Evolutionary conservation across 768 basidiomycete genomes (phyloP).

Genomic region (Amanita muscaria): DNA sequence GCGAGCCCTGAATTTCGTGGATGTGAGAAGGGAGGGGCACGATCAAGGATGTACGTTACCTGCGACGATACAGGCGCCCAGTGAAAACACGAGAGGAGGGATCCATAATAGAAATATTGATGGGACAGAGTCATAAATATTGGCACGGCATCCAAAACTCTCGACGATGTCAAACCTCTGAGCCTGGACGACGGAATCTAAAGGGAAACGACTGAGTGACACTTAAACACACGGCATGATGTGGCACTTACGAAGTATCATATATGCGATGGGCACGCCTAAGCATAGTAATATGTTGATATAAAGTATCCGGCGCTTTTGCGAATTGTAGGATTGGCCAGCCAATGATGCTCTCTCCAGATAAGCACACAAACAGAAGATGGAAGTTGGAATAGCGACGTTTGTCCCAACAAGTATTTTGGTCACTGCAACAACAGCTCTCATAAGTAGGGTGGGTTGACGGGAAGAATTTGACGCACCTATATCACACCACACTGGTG

Average conservation of each 20-base stretch:
- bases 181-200: constrained; percentile 36
- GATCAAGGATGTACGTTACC: constrained; percentile 21
- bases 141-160: constrained; percentile 35
- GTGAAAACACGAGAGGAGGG: constrained; percentile 24
- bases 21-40: too few species aligned
- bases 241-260: constrained; percentile 31
- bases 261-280: constrained; percentile 9
- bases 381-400: too few species aligned
- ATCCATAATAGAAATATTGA: constrained; percentile 26
- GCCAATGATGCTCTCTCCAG: too few species aligned
- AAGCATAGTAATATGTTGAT: too few species aligned
- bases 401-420: too few species aligned
- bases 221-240: not conserved
- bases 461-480: constrained; percentile 25
- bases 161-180: constrained; percentile 45
- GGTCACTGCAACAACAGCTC: too few species aligned
- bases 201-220: not conserved
- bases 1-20: constrained; percentile 14
- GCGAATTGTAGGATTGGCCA: too few species aligned
- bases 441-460: not conserved
- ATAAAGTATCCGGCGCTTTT: too few species aligned
- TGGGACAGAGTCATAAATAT: constrained; percentile 24
- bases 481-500: constrained; percentile 45
- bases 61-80: constrained; percentile 26
- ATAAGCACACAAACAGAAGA: too few species aligned